phyloP scores from a whole-genome alignment of 257 asterid genomes.

The Solanum dulcamara region DNA sequence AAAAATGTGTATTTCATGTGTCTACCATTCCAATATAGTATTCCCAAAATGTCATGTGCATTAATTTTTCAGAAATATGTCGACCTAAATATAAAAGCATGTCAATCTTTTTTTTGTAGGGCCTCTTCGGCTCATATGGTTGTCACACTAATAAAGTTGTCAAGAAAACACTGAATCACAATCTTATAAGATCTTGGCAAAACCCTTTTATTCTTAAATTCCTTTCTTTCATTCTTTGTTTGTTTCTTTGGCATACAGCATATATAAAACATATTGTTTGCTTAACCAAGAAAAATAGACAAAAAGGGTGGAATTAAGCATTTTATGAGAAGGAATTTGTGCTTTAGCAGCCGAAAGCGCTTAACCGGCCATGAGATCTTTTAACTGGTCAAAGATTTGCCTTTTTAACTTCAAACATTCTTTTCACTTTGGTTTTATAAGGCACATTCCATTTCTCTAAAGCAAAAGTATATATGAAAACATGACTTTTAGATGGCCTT shows the following conservation, averaged over 20 bases:
- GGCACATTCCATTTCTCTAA: background rate
- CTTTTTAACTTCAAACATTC: background rate
- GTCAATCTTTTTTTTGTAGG: background rate
- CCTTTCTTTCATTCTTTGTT: background rate
- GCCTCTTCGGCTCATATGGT: background rate
- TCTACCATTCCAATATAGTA: background rate
- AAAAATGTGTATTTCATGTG: background rate
- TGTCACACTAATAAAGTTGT: background rate
- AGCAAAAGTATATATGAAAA: background rate
- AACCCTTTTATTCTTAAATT: background rate
- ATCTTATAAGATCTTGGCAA: background rate
- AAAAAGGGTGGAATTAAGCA: background rate
- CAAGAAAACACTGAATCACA: background rate
- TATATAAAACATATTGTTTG: background rate
- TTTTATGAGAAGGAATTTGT: background rate
- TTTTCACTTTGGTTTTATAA: background rate
- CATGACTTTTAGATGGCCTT: background rate
- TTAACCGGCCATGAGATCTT: background rate
- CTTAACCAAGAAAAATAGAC: background rate
- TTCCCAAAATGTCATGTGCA: background rate
- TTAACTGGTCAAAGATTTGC: background rate
- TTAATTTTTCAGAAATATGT: background rate
- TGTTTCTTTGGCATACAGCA: background rate
- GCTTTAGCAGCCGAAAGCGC: constrained; percentile 17
- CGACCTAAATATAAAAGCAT: background rate